Base-by-base conservation (phyloP, 306 rosid genomes). In the Cicer bijugum region DNA sequence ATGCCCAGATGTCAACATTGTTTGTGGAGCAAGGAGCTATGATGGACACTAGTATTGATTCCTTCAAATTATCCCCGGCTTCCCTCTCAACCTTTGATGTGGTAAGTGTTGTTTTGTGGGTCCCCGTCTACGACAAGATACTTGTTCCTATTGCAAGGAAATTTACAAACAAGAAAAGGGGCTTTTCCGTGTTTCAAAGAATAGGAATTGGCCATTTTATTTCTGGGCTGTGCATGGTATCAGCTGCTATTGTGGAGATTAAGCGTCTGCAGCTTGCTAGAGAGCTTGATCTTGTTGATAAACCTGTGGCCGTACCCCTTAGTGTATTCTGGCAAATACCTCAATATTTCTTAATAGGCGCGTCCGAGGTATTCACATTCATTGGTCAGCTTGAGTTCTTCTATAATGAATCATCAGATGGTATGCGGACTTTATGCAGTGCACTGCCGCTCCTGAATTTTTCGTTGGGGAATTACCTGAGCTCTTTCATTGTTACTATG, bases 1-100 rank as follows among this genome's bases (percentile, higher is more conserved):
- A 86, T 72, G 96, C 99, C 58, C 97, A 94, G 69, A 88, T 94
- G 96, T 85, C 99, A 28, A 91, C 99, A 2, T 73, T 94, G 89
- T 91, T 94, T 78, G 96, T 94, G 55, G 99, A 88, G 40, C 97
- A 91, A 86, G 99, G 96, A 62, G 89, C 46, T 40, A 66, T 87
- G 93, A 87, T 94, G 96, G 78, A 94, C 86, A 88, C 89, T 19
- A n/a, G 33, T 10, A 50, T 94, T 7, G 95, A 95, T 74, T 87
- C 96, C 14, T 94, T 91, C 84, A 80, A 72, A 9, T 74, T 94
- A 53, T 89, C 99, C 9, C 87, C 99, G 2, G 99, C 99, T 40
- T 91, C 97, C 44, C 93, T 94, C 75, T 85, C 97, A 63, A 75
- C 51, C 67, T 88, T 91, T 67, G 93, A 94, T 19, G 84, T 86